Base-by-base conservation (phyloP, 2,329 filamentous ascomycete species). In the Podosphaera aphanis region DNA sequence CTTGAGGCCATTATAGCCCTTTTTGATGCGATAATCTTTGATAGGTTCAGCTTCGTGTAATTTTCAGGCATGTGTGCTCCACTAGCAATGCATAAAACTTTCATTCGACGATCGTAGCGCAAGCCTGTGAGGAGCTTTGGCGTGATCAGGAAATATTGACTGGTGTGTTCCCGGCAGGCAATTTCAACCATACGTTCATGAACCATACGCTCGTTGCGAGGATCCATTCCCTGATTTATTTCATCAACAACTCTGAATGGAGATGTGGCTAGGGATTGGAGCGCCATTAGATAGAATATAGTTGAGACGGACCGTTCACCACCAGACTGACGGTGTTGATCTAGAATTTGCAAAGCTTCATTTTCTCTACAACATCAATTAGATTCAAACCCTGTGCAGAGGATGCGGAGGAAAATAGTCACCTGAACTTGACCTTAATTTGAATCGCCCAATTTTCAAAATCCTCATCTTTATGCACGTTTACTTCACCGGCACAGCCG, bases 181-280 rank as follows among this genome's bases (percentile, higher is more conserved):
- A 98, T 94, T 57, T 94, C 85, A 7, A 98, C 90, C 81, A 98
- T 92, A 51, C 90, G 83, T 59, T 88, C 84, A 64, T 98, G 90
- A 15, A 98, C 86, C 74, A 94, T 92, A 54, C 90, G 82, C 64
- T 98, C 90, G 63, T 98, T 98, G 56, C 90, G 79, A 38, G 88
- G 90, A 61, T 98, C 90, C 90, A 98, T 98, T 53, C 90, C 90
- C 64, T 98, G 90, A 59, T 98, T 98, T 69, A 98, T 98, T 65
- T 98, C 90, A 63, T 98, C 90, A 48, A 98, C 90, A 43, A 98
- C 88, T 45, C 90, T 84, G 72, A 98, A 98, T 1, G 90, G 90
- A 2, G 86, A 85, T 56, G 85, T 81, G 15, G 90, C 88, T 56
- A 98, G 77, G 43, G 83, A 83, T 61, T 98, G 90, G 21, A 98